A percentile compares a stretch with the other conserved stretches of the same genome.
Conservation (phyloP, 805 yeast species). For the Myxozyma monticola region DNA sequence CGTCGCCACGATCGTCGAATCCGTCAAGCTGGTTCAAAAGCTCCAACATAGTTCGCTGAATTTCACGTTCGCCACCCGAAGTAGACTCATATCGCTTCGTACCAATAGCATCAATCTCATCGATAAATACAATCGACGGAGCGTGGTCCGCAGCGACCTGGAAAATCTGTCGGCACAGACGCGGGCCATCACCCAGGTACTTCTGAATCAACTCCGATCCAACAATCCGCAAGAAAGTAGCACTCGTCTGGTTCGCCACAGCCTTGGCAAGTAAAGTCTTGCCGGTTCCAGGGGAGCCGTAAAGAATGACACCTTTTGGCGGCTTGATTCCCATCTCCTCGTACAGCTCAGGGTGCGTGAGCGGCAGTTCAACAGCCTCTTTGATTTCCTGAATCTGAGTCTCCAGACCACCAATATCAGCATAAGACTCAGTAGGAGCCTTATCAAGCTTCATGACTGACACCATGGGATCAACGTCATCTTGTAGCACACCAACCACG, state of each 20-base stretch:
- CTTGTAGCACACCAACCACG: slow-evolving; percentile 96
- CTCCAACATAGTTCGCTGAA: slow-evolving; percentile 97
- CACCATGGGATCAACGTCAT: slow-evolving; percentile 97
- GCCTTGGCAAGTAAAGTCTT: slow-evolving; percentile 95
- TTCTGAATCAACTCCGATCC: slow-evolving; percentile 97
- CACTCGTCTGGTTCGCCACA: slow-evolving; percentile 96
- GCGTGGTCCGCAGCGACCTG: slow-evolving; percentile 97
- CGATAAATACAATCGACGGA: slow-evolving; percentile 97
- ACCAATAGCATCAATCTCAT: slow-evolving; percentile 98
- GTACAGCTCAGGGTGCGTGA: slow-evolving; percentile 93
- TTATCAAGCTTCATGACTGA: slow-evolving; percentile 97
- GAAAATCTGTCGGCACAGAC: slow-evolving; percentile 89
- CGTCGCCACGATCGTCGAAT: slow-evolving; percentile 95
- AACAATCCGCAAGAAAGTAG: slow-evolving; percentile 92
- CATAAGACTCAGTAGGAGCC: slow-evolving; percentile 94
- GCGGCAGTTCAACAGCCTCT: slow-evolving; percentile 93
- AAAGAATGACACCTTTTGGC: slow-evolving; percentile 94
- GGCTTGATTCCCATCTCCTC: slow-evolving; percentile 99
- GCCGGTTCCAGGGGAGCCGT: slow-evolving; percentile 99
- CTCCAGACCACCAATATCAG: slow-evolving; percentile 97
- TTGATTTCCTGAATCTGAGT: slow-evolving; percentile 95
- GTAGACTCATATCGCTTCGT: slow-evolving; percentile 90
- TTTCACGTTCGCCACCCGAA: slow-evolving; percentile 95
- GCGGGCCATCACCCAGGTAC: slow-evolving; percentile 96
- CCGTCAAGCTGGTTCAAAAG: slow-evolving; percentile 93